Conservation (phyloP, 768 basidiomycete species). For the Cystobasidium tubakii region DNA sequence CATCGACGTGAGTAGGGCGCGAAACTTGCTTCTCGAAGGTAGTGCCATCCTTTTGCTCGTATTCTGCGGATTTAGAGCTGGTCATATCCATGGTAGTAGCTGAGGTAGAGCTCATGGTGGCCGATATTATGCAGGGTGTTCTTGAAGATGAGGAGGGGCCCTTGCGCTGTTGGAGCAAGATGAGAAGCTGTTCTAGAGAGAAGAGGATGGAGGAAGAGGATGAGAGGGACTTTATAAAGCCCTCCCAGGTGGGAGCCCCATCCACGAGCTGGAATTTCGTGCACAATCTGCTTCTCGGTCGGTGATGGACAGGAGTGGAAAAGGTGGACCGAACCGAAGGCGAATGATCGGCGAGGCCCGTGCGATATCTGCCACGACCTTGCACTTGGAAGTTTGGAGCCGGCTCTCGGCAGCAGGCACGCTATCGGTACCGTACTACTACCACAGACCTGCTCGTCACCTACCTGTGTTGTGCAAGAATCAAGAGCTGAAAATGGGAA, state of each 20-base stretch:
- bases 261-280: background rate
- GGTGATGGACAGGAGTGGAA: background rate
- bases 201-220: background rate
- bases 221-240: conserved; percentile 1
- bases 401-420: background rate
- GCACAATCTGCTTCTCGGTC: background rate
- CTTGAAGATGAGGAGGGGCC: background rate
- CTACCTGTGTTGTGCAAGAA: too few relatives aligned
- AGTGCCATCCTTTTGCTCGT: background rate
- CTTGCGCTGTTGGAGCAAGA: background rate
- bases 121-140: background rate
- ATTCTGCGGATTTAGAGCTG: background rate
- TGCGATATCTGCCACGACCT: background rate
- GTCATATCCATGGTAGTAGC: background rate
- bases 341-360: too few relatives aligned
- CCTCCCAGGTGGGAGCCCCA: background rate
- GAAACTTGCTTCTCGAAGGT: background rate
- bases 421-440: too few relatives aligned
- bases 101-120: background rate
- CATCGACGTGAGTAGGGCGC: background rate
- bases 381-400: background rate
- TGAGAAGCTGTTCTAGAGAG: background rate
- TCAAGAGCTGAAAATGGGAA: background rate
- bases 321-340: background rate
- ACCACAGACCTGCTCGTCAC: too few relatives aligned